phyloP scores from a whole-genome alignment of 306 rosid species.

The Cercis canadensis region DNA sequence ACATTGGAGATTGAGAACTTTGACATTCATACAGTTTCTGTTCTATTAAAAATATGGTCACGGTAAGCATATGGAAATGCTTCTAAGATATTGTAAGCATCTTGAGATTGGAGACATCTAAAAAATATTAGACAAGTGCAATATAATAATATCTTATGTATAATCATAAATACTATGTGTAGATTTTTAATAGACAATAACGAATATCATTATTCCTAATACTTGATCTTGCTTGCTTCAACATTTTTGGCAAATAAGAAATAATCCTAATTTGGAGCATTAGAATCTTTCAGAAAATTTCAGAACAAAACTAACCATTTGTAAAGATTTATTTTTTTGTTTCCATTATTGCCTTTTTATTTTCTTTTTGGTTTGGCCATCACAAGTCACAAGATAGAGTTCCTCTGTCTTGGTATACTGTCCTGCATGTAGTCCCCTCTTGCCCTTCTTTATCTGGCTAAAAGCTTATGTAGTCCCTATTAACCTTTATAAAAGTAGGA shows the following conservation, averaged over 20 bases:
- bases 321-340: too few relatives aligned
- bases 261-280: slow-evolving; percentile 2
- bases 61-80: slow-evolving; percentile 21
- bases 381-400: slow-evolving; percentile 9
- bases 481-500: neutral
- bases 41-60: slow-evolving; percentile 11
- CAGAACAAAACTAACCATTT: too few relatives aligned
- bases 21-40: slow-evolving; percentile 45
- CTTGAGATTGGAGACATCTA: slow-evolving; percentile 50
- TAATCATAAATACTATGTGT: neutral
- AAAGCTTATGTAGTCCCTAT: neutral
- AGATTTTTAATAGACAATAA: neutral
- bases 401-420: slow-evolving; percentile 38
- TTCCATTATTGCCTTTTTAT: too few relatives aligned
- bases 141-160: neutral
- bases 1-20: slow-evolving; percentile 42
- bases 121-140: slow-evolving; percentile 9
- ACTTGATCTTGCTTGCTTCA: too few relatives aligned
- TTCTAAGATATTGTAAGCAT: slow-evolving; percentile 27
- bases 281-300: too few relatives aligned
- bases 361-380: too few relatives aligned
- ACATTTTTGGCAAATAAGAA: neutral
- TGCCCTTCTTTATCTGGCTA: neutral
- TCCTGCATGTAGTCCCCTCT: slow-evolving; percentile 26
- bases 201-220: slow-evolving; percentile 7